Evolutionary conservation across 805 yeast genomes (phyloP).

Genomic region (Starmera dryadoides): DNA sequence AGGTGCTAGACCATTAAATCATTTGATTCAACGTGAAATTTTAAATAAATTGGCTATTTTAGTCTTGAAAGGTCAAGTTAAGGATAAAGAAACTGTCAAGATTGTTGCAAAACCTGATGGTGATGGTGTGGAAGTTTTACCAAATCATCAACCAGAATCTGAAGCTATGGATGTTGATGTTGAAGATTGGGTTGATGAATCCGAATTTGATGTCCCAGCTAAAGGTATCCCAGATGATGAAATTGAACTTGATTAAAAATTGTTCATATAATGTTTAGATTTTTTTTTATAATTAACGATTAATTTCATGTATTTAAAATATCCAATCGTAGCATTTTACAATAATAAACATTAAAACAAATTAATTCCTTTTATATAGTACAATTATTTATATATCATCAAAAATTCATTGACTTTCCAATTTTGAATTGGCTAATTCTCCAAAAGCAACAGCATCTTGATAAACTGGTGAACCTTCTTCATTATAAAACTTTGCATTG

Average conservation of each 20-base stretch:
- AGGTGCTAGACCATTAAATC: conserved; percentile 95
- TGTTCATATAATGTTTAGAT: too few species aligned
- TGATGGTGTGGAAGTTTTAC: conserved; percentile 68
- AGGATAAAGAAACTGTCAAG: conserved; percentile 79
- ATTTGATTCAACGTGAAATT: conserved; percentile 83
- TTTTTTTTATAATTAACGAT: too few species aligned
- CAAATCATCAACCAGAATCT: conserved; percentile 69
- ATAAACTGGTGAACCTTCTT: conserved; percentile 84
- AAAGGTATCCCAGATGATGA: conserved; percentile 10
- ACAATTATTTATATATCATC: not conserved
- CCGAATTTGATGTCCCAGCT: conserved; percentile 37
- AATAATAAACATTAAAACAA: too few species aligned
- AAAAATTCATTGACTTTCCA: not conserved
- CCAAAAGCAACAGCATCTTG: conserved; percentile 75
- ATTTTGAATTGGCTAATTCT: too few species aligned
- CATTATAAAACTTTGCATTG: conserved; percentile 83
- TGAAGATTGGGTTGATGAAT: conserved; percentile 54
- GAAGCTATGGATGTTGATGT: conserved; percentile 48
- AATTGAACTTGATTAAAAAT: not conserved
- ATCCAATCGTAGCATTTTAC: too few species aligned
- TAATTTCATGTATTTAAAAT: not conserved
- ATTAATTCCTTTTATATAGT: too few species aligned
- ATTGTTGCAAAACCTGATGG: conserved; percentile 54
- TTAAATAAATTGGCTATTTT: conserved; percentile 86
- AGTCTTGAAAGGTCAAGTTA: conserved; percentile 77